A percentile compares a stretch with the other conserved stretches of the same genome.
Conservation (phyloP, 208 protist species). For the Crithidia thermophila region DNA sequence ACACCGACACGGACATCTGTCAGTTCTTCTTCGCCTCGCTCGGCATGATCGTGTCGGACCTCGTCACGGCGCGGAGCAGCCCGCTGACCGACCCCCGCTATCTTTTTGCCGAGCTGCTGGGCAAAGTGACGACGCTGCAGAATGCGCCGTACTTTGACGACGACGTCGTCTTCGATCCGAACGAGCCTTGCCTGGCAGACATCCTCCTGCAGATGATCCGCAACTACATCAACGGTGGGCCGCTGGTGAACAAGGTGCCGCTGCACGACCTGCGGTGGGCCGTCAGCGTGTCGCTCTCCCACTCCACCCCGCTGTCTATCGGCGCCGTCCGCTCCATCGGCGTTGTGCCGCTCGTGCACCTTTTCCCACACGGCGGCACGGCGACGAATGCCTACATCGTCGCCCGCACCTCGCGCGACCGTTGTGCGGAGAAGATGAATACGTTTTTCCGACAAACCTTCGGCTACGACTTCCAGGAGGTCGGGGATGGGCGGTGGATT, state of each 20-base stretch:
- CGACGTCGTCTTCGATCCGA: constrained; percentile 67
- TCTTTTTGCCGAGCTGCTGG: constrained; percentile 69
- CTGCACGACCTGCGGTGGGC: constrained; percentile 83
- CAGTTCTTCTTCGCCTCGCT: constrained; percentile 88
- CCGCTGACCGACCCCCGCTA: constrained; percentile 72
- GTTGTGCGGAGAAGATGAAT: constrained; percentile 47
- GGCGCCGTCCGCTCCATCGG: constrained; percentile 74
- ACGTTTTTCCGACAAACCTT: constrained; percentile 53
- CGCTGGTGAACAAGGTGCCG: constrained; percentile 86
- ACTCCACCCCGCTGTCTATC: constrained; percentile 84
- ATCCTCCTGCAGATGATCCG: constrained; percentile 92
- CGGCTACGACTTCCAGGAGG: constrained; percentile 59
- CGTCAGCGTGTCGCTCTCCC: constrained; percentile 84
- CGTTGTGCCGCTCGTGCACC: constrained; percentile 85
- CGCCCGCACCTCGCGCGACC: constrained; percentile 50
- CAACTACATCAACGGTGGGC: constrained; percentile 90
- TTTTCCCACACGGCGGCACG: constrained; percentile 85
- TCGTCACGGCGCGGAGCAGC: constrained; percentile 79
- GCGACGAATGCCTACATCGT: constrained; percentile 75
- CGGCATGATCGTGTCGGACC: constrained; percentile 87
- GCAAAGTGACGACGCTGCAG: constrained; percentile 71
- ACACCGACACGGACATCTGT: constrained; percentile 77
- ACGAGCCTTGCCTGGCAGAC: constrained; percentile 77
- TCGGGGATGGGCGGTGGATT: constrained; percentile 63
- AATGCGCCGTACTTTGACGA: constrained; percentile 91